A percentile compares a stretch with the other conserved stretches of the same genome.
Evolutionary conservation across 2,329 filamentous ascomycete species (phyloP).

Genomic region (Helicocarpus griseus): DNA sequence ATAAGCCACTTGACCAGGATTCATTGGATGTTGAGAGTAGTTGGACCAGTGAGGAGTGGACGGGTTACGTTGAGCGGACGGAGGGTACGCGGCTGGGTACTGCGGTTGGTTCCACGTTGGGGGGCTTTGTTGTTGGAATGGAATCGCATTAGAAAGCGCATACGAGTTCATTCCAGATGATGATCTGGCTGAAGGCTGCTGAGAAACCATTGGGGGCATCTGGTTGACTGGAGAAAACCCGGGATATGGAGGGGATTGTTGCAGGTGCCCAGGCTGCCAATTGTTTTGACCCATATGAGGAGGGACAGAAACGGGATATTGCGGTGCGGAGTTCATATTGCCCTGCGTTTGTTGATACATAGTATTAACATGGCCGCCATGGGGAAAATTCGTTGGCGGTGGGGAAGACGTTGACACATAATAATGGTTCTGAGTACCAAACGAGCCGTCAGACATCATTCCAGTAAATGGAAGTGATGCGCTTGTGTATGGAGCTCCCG

Average conservation of each 20-base stretch:
- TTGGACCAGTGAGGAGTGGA: constrained; percentile 30
- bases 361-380: constrained; percentile 19
- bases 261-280: constrained; percentile 27
- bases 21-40: constrained; percentile 27
- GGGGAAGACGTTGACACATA: constrained; percentile 26
- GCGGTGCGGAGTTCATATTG: constrained; percentile 22
- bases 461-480: constrained; percentile 22
- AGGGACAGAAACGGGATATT: constrained; percentile 27
- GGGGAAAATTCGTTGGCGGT: constrained; percentile 20
- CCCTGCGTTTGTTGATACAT: constrained; percentile 26
- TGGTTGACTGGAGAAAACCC: constrained; percentile 32
- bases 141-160: constrained; percentile 22
- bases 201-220: constrained; percentile 26
- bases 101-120: constrained; percentile 25
- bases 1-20: constrained; percentile 47
- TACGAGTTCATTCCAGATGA: constrained; percentile 30
- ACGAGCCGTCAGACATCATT: constrained; percentile 22
- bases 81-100: constrained; percentile 17
- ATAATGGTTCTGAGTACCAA: constrained; percentile 23
- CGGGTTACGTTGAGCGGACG: constrained; percentile 29
- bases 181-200: constrained; percentile 27
- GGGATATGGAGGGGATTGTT: constrained; percentile 27
- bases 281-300: constrained; percentile 25
- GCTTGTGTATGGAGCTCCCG: constrained; percentile 28
- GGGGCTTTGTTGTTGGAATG: constrained; percentile 24